Percentiles rank a stretch among this genome's conserved stretches.
Evolutionary conservation across 257 asterid genomes (phyloP).

Genomic region (Voacanga thouarsii): DNA sequence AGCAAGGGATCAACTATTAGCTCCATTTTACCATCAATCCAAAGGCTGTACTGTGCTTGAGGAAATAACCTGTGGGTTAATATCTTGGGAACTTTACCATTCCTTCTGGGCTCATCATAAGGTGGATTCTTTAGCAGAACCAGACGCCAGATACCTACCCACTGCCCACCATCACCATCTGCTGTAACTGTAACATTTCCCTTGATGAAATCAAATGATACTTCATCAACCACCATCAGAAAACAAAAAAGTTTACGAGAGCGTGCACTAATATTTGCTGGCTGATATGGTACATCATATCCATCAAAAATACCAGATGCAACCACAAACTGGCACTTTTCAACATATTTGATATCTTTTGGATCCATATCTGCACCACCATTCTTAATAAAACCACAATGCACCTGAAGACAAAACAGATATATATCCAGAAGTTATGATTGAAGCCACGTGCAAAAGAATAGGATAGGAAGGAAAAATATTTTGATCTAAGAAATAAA

Average conservation of each 20-base stretch:
- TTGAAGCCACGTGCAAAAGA: neutral
- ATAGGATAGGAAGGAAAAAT: neutral
- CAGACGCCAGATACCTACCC: constrained; percentile 97
- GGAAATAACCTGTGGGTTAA: constrained; percentile 93
- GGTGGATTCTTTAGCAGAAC: constrained; percentile 82
- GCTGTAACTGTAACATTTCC: constrained; percentile 61
- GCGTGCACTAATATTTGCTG: constrained; percentile 72
- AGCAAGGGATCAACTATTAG: constrained; percentile 93
- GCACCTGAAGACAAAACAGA: constrained; percentile 53
- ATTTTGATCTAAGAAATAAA: neutral
- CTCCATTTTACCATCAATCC: constrained; percentile 99
- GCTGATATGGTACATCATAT: constrained; percentile 87
- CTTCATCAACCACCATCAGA: constrained; percentile 92
- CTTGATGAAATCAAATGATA: constrained; percentile 72
- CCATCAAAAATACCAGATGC: constrained; percentile 98
- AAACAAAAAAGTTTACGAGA: constrained; percentile 80
- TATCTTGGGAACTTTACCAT: constrained; percentile 98
- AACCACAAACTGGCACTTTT: constrained; percentile 80
- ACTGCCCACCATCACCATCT: constrained; percentile 74
- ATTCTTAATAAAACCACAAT: constrained; percentile 87
- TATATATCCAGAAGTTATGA: constrained; percentile 6
- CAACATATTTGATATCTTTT: constrained; percentile 58
- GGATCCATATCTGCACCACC: constrained; percentile 89
- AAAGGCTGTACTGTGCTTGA: constrained; percentile 86
- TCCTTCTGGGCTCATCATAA: constrained; percentile 97